Base-by-base conservation (phyloP, 345 rosid species). In the Raphanus raphanistrum region DNA sequence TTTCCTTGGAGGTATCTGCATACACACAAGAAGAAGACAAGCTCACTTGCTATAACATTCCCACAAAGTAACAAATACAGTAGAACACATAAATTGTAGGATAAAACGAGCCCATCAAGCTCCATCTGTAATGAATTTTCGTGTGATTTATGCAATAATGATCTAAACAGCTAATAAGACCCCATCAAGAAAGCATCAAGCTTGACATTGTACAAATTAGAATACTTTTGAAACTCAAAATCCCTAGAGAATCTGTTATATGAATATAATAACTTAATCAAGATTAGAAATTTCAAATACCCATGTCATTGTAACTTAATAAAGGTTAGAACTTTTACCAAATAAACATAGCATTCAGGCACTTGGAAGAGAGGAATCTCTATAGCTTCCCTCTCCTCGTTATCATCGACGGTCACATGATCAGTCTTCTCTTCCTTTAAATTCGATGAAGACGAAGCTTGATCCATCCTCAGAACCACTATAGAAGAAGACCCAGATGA, bases 1-100 rank as follows among this genome's bases (percentile, higher is more conserved):
- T 89, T 89, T 91, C 80, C 99, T 84, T 6, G 99, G 97, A 32
- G 99, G 99, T 89, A 96, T 96, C 99, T 93, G 94, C 93, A 90
- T 55, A 86, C 62, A 70, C 29, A 82, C 79, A 52, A 16, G 10
- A 69, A 3, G 9, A 73, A 62, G 38, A 73, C 25, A 10, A 80
- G 45, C 68, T 74, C 28, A 80, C 31, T 54, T 41, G 16, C 41
- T 6, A 25, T 64, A 77, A 52, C 54, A 35, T 21, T 1, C 38
- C 63, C 15, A 6, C 45, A 32, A 27, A 58, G 59, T 3, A 66
- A 28, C 15, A 76, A 3, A 76, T 4, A 62, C 45, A 50, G 21
- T 6, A 12, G 27, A 67, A 62, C 26, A 31, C 33, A 59, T 16
- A 52, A 79, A 62, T 25, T 0, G n/a, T 48, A 33, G 6, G 9